phyloP scores from a whole-genome alignment of 192 early-diverging fungal genomes.

The Backusella parvicylindrica region DNA sequence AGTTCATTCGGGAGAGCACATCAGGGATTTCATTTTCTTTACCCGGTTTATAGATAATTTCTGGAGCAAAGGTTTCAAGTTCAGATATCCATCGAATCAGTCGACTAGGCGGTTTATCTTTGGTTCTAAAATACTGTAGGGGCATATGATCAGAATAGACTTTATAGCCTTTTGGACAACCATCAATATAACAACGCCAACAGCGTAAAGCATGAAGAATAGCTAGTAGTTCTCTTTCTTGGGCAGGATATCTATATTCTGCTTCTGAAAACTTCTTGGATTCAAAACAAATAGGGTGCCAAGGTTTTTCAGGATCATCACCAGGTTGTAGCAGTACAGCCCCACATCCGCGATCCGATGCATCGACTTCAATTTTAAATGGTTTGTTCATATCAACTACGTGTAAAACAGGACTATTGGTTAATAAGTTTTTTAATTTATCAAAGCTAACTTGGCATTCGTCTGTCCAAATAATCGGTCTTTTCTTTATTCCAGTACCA shows the following conservation, averaged over 20 bases:
- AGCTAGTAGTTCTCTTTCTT: slow-evolving; percentile 7
- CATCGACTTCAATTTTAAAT: not conserved
- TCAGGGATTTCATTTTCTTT: not conserved
- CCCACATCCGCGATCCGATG: not conserved
- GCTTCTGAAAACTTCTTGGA: slow-evolving; percentile 30
- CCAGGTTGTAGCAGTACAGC: not conserved
- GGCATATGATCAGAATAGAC: slow-evolving; percentile 10
- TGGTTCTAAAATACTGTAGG: not conserved
- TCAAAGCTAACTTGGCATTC: slow-evolving; percentile 6
- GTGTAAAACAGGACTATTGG: not conserved
- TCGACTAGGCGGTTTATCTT: not conserved
- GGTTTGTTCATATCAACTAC: not conserved
- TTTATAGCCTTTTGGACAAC: not conserved
- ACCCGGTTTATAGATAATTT: slow-evolving; percentile 4
- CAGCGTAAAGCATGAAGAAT: slow-evolving; percentile 12
- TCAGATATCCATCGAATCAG: slow-evolving; percentile 4
- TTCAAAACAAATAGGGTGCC: slow-evolving; percentile 33
- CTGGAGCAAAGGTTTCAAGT: not conserved
- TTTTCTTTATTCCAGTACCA: not conserved
- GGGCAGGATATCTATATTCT: slow-evolving; percentile 25
- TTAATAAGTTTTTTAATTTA: not conserved
- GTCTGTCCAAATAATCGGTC: slow-evolving; percentile 3
- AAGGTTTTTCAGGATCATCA: slow-evolving; percentile 29
- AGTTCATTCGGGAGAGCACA: not conserved
- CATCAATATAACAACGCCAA: slow-evolving; percentile 12